Conservation (phyloP, 2,329 filamentous ascomycete genomes). For the Ophiostoma ulmi region DNA sequence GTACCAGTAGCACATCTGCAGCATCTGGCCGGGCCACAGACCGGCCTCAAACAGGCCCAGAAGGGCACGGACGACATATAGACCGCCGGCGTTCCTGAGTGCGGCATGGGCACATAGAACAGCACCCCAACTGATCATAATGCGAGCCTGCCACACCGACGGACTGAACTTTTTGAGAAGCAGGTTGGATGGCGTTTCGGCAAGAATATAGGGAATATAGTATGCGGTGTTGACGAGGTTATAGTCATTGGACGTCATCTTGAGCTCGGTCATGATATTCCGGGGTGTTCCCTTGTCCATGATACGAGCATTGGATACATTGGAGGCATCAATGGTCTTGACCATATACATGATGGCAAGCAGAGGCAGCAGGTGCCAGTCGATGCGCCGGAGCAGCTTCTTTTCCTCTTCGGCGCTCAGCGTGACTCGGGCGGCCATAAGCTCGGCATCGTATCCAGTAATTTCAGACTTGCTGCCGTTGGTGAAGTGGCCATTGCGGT, state of each 20-base stretch:
- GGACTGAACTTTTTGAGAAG: constrained; percentile 69
- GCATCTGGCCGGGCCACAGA: constrained; percentile 57
- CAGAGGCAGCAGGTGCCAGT: constrained; percentile 25
- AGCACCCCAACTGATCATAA: constrained; percentile 58
- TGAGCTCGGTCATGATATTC: constrained; percentile 41
- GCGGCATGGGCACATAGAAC: constrained; percentile 52
- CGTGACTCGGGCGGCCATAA: constrained; percentile 19
- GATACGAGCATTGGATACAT: constrained; percentile 41
- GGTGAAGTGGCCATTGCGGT: neutral
- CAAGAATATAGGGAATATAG: constrained; percentile 64
- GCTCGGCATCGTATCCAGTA: constrained; percentile 21
- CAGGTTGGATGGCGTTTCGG: constrained; percentile 72
- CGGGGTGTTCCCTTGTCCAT: constrained; percentile 39
- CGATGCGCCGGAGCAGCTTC: constrained; percentile 25
- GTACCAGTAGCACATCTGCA: constrained; percentile 46
- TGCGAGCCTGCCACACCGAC: constrained; percentile 66
- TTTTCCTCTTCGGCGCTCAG: constrained; percentile 25
- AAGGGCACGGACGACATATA: constrained; percentile 49
- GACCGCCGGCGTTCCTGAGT: constrained; percentile 44
- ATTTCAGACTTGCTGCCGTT: constrained; percentile 10
- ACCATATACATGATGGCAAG: constrained; percentile 26
- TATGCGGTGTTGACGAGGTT: constrained; percentile 38
- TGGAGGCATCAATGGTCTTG: constrained; percentile 25
- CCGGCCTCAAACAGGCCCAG: constrained; percentile 63
- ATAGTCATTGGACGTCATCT: constrained; percentile 39